Conservation (phyloP, 2,329 filamentous ascomycete species). For the Taxawa tesnikishii region DNA sequence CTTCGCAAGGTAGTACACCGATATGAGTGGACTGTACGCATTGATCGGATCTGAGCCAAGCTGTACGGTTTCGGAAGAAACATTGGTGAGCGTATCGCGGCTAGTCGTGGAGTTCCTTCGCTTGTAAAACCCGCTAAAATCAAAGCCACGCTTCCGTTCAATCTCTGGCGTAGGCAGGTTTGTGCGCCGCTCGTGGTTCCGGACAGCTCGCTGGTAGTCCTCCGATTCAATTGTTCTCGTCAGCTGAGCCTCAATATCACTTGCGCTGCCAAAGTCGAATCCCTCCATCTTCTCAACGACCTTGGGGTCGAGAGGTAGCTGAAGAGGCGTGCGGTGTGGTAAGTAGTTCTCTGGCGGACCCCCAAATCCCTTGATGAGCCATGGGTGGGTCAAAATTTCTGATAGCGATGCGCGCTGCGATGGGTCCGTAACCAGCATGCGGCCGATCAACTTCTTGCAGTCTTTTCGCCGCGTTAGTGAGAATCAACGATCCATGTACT, state of each 20-base stretch:
- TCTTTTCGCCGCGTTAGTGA: too few relatives aligned
- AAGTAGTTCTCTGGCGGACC: conserved; percentile 81
- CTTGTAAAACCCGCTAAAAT: conserved; percentile 99
- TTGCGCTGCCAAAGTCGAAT: conserved; percentile 87
- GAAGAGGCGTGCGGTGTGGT: conserved; percentile 70
- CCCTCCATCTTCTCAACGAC: conserved; percentile 92
- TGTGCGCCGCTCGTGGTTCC: conserved; percentile 54
- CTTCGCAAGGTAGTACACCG: conserved; percentile 89
- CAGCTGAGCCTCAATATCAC: conserved; percentile 70
- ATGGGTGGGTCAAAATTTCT: conserved; percentile 90
- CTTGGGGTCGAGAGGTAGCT: conserved; percentile 67
- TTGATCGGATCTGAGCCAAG: conserved; percentile 80
- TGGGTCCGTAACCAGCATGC: conserved; percentile 94
- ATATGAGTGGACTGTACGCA: conserved; percentile 82
- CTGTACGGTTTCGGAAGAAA: conserved; percentile 76
- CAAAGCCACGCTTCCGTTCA: conserved; percentile 84
- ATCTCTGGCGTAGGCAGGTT: conserved; percentile 45
- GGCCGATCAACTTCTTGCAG: conserved; percentile 81
- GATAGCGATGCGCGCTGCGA: conserved; percentile 72
- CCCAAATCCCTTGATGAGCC: conserved; percentile 88
- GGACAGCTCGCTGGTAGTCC: conserved; percentile 81
- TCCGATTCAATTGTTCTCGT: conserved; percentile 82
- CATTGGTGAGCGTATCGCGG: conserved; percentile 69
- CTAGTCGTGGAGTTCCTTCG: conserved; percentile 80
- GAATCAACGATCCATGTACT: too few relatives aligned